Evolutionary conservation across 108 stramenopile species (phyloP).

Genomic region (Nitzschia palea): DNA sequence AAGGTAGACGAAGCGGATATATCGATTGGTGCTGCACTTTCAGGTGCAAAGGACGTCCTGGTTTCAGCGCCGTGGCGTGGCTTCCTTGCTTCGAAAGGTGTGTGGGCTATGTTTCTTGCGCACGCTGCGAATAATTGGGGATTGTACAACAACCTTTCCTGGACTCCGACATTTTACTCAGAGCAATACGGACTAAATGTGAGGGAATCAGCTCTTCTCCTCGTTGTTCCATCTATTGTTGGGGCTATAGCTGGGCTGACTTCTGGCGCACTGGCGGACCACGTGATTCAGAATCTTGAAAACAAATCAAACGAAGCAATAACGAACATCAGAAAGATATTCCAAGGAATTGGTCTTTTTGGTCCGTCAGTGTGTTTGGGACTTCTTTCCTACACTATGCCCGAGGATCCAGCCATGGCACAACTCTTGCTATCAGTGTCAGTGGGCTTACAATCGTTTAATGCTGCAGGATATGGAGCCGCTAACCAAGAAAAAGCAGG

Average conservation of each 20-base stretch:
- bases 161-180: constrained; percentile 89
- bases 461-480: constrained; percentile 74
- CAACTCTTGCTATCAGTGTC: constrained; percentile 56
- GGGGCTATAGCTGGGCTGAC: constrained; percentile 72
- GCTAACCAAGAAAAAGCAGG: constrained; percentile 85
- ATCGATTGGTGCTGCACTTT: constrained; percentile 2
- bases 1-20: constrained; percentile 12
- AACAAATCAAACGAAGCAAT: constrained; percentile 25
- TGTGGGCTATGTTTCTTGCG: constrained; percentile 80
- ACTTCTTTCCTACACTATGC: constrained; percentile 50
- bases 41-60: constrained; percentile 51
- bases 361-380: constrained; percentile 75
- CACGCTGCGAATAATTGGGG: constrained; percentile 91
- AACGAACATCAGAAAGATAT: constrained; percentile 70
- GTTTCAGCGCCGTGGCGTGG: constrained; percentile 69
- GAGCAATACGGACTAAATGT: constrained; percentile 82
- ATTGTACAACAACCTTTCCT: constrained; percentile 81
- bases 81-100: constrained; percentile 60
- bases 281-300: constrained; percentile 31
- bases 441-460: constrained; percentile 70
- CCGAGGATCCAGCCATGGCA: constrained; percentile 51
- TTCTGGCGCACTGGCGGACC: constrained; percentile 75
- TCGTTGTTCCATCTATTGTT: constrained; percentile 69
- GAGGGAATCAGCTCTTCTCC: constrained; percentile 68
- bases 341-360: constrained; percentile 77